Base-by-base conservation (phyloP, 2,329 filamentous ascomycete genomes). In the Colletotrichum horii region DNA sequence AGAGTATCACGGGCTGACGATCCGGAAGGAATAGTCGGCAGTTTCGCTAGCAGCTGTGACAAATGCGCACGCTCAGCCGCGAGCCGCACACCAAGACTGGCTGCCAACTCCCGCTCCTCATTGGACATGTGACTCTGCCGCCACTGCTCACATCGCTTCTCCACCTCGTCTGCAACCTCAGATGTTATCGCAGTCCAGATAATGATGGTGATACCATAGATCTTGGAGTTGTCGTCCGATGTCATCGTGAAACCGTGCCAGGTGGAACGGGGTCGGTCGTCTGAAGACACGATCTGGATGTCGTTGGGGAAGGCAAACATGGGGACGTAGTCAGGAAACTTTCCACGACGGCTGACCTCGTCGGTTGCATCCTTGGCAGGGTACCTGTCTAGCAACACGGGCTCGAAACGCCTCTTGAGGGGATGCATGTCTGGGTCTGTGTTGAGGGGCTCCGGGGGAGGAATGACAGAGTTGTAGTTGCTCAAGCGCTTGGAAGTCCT, bases 181-280 rank as follows among this genome's bases (percentile, higher is more conserved):
- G 93, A 89, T 77, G 95, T 95, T 70, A 99, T 85, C 0, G 97
- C 96, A 70, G 96, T 95, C 97, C 97, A 99, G 56, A 98, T 91
- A 70, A 96, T 97, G 71, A 98, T 90, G 77, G 94, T 96, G 74
- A 98, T 95, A 38, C 96, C 96, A 82, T 98, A 96, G 24, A 98
- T 89, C 83, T 97, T 98, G 71, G 95, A 94, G 80, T 95, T 96
- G 82, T 98, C 96, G 71, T 95, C 94, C 26, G 94, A 94, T 3
- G 97, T 99, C 97, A 99, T 98, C 77, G 95, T 96, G 82, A 99
- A 99, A 65, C 97, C 97, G 85, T 99, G 97, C 97, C 97, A 99
- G 28, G 96, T 98, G n/a, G 97, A 96, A 77, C 96, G 91, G 1
- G 97, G 97, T 77, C 96, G 91, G 83, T 98, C 95, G 81, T 99